Percentiles rank a stretch among this genome's conserved stretches.
Evolutionary conservation across 1,284 basidiomycete species (phyloP).

Genomic region (Papiliotrema terrestris): DNA sequence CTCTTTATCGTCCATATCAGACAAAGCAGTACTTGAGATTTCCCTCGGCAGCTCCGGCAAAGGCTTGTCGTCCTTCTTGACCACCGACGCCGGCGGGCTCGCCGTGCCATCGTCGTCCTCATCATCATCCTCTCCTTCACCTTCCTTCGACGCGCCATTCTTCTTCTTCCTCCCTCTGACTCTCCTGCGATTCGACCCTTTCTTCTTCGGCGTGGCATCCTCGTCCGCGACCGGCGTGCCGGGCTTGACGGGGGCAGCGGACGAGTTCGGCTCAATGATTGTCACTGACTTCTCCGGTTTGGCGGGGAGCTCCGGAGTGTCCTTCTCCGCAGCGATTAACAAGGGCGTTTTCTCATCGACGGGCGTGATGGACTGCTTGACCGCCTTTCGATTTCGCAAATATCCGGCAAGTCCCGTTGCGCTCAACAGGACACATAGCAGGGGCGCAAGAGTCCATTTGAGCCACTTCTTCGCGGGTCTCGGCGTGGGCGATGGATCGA

Average conservation of each 20-base stretch:
- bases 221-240: constrained; percentile 11
- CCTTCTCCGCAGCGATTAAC: constrained; percentile 6
- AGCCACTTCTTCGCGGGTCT: constrained; percentile 7
- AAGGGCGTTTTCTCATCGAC: constrained; percentile 26
- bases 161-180: constrained; percentile 41
- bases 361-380: constrained; percentile 9
- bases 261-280: constrained; percentile 7
- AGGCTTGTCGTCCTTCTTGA: constrained; percentile 31
- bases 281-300: constrained; percentile 6
- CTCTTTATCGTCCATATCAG: constrained; percentile 39
- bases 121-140: constrained; percentile 53
- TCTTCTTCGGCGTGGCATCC: constrained; percentile 29
- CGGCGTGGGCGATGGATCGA: not conserved
- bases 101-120: constrained; percentile 33
- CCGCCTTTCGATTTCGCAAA: constrained; percentile 7
- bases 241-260: constrained; percentile 7
- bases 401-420: constrained; percentile 16
- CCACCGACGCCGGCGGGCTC: not conserved
- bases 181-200: constrained; percentile 14
- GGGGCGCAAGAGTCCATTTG: constrained; percentile 15
- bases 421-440: constrained; percentile 12
- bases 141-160: constrained; percentile 32
- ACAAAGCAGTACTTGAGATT: constrained; percentile 28
- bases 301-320: not conserved
- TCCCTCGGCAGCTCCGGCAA: constrained; percentile 39